phyloP scores from a whole-genome alignment of 306 rosid species.

The Styphnolobium japonicum region DNA sequence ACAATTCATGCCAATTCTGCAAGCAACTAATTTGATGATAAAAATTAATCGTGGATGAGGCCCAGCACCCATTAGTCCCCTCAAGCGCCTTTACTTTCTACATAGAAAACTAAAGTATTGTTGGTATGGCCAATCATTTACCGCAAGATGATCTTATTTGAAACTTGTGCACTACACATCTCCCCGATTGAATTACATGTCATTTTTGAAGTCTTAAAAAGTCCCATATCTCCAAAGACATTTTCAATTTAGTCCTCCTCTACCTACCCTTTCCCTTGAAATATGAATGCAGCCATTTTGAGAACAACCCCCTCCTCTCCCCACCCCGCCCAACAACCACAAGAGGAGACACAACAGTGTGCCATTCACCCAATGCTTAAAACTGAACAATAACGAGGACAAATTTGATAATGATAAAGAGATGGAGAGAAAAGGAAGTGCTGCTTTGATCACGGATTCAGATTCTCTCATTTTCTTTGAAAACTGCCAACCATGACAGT shows the following conservation, averaged over 20 bases:
- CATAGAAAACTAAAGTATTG: neutral
- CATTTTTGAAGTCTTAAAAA: neutral
- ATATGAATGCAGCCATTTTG: neutral
- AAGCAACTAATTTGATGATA: conserved; percentile 20
- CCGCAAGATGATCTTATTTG: neutral
- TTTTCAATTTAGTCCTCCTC: neutral
- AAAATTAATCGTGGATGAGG: neutral
- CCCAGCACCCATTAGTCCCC: conserved; percentile 12
- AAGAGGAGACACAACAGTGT: too few species aligned
- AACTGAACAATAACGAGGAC: too few species aligned
- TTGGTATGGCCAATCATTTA: neutral
- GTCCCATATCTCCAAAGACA: neutral
- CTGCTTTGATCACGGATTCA: too few species aligned
- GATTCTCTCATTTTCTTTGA: too few species aligned
- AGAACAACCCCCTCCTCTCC: too few species aligned
- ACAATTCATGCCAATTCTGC: conserved; percentile 1
- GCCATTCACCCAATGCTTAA: too few species aligned
- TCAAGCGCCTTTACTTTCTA: neutral
- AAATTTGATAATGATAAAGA: too few species aligned
- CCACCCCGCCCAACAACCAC: too few species aligned
- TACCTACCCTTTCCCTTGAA: neutral
- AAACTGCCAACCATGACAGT: too few species aligned
- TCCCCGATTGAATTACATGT: neutral
- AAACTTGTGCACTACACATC: neutral
- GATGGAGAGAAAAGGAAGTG: too few species aligned